Percentiles rank a stretch among this genome's conserved stretches.
Conservation (phyloP, 2,329 filamentous ascomycete genomes). For the Septoria linicola region DNA sequence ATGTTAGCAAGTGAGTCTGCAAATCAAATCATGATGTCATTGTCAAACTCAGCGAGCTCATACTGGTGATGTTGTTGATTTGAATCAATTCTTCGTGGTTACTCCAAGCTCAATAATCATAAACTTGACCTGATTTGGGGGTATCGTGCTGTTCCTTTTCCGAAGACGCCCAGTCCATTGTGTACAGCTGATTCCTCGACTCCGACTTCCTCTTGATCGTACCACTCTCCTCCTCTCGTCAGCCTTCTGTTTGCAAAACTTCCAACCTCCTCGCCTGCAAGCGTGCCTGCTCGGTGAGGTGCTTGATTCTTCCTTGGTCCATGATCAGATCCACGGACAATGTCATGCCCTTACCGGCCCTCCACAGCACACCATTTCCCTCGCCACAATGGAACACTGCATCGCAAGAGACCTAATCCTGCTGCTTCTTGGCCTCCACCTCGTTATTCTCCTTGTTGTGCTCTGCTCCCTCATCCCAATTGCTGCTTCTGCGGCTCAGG, state of each 20-base stretch:
- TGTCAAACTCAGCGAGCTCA: too few relatives aligned
- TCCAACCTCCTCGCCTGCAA: conserved; percentile 2
- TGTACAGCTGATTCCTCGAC: neutral
- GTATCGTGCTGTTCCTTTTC: neutral
- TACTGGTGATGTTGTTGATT: too few relatives aligned
- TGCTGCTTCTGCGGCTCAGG: conserved; percentile 24
- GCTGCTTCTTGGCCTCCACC: conserved; percentile 9
- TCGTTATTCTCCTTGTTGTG: conserved; percentile 16
- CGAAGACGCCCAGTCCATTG: neutral
- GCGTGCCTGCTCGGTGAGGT: conserved; percentile 7
- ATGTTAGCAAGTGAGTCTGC: too few relatives aligned
- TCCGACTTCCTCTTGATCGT: neutral
- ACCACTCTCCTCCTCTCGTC: neutral
- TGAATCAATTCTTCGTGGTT: too few relatives aligned
- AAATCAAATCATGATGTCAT: too few relatives aligned
- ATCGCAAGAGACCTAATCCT: conserved; percentile 16
- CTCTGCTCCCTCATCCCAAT: conserved; percentile 16
- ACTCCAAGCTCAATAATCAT: neutral
- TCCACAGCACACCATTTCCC: neutral
- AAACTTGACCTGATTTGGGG: neutral
- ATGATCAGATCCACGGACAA: conserved; percentile 6
- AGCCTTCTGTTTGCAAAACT: neutral
- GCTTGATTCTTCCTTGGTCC: neutral
- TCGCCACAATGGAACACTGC: conserved; percentile 3
- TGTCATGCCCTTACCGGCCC: neutral